Conservation (phyloP, 257 asterid genomes). For the Euphrasia confusa region DNA sequence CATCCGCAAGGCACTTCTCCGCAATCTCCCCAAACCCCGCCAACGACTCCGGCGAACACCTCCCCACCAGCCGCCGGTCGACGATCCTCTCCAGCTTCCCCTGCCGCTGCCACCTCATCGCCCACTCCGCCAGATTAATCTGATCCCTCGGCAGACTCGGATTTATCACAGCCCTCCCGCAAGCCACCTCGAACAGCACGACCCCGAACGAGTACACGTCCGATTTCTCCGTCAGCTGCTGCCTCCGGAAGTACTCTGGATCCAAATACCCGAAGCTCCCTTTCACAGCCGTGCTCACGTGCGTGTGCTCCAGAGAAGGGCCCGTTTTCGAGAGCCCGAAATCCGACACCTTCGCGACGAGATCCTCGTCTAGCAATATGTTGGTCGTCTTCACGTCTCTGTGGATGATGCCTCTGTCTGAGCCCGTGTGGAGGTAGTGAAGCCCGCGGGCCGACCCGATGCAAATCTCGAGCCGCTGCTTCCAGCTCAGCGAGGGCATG, state of each 20-base stretch:
- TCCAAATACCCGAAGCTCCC: slow-evolving; percentile 90
- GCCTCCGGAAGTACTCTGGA: slow-evolving; percentile 80
- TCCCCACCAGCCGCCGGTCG: slow-evolving; percentile 44
- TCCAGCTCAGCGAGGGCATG: slow-evolving; percentile 64
- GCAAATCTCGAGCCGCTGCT: slow-evolving; percentile 67
- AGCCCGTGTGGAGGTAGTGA: slow-evolving; percentile 87
- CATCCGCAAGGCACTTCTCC: slow-evolving; percentile 79
- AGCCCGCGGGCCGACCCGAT: slow-evolving; percentile 82
- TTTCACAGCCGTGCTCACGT: slow-evolving; percentile 87
- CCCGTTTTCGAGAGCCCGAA: slow-evolving; percentile 84
- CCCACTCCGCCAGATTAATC: slow-evolving; percentile 91
- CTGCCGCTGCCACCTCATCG: slow-evolving; percentile 62
- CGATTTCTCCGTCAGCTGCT: slow-evolving; percentile 77
- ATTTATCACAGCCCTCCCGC: slow-evolving; percentile 73
- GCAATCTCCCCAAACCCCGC: slow-evolving; percentile 65
- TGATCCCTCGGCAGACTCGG: slow-evolving; percentile 73
- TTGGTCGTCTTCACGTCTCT: slow-evolving; percentile 86
- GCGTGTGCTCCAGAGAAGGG: slow-evolving; percentile 79
- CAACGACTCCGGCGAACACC: slow-evolving; percentile 51
- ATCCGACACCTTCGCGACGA: slow-evolving; percentile 84
- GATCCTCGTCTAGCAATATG: slow-evolving; percentile 61
- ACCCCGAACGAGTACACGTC: slow-evolving; percentile 92
- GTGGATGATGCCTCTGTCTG: slow-evolving; percentile 78
- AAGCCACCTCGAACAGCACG: slow-evolving; percentile 63
- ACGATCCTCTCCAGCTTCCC: slow-evolving; percentile 55